Evolutionary conservation across 1,284 basidiomycete genomes (phyloP), one percentile per base, ranked within the genome.

Genomic region (Polyporus tsugae): DNA sequence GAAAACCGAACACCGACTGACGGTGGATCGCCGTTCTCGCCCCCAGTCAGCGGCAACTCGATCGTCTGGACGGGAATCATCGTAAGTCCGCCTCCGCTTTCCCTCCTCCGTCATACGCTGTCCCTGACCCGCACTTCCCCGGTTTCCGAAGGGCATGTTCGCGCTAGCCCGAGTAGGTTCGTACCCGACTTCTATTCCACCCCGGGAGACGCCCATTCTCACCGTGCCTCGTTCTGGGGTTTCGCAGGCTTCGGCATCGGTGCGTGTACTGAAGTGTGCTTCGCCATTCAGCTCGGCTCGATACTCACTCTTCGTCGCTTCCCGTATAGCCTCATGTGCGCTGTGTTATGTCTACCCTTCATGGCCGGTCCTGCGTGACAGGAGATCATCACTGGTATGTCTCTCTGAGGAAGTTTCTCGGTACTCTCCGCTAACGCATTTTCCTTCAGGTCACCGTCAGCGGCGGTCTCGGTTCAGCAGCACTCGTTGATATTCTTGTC

Each of bases 391-490:
- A 4, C 68, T 73, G 5, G 72, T 71, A 49, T 2, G 66, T 53
- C 13, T 17, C 7, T 10, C 59, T 11, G 9, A 2, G n/a, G 2
- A 0, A 19, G 19, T 25, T 42, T 38, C 29, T 3, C 29, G 25
- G n/a, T 17, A 10, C 49, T 10, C 2, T 15, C 9, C 4, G 29
- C 41, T 44, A 25, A 35, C 36, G n/a, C 15, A 4, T 17, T 9
- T 29, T 35, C 36, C 39, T 11, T 38, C 36, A 73, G 72, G 65
- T 71, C 19, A 71, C 70, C 0, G 68, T 73, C 19, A 73, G 72
- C 39, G 70, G 69, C 39, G 72, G 70, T 13, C 68, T 73, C 7
- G 72, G 72, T 15, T 70, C 72, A 13, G 72, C 72, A 1, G 72
- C 72, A 6, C 62, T 73, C 4, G 72, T 73, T 11, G 70, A 73